phyloP scores from a whole-genome alignment of 148 eudicot species.

The Dysphania ambrosioides region DNA sequence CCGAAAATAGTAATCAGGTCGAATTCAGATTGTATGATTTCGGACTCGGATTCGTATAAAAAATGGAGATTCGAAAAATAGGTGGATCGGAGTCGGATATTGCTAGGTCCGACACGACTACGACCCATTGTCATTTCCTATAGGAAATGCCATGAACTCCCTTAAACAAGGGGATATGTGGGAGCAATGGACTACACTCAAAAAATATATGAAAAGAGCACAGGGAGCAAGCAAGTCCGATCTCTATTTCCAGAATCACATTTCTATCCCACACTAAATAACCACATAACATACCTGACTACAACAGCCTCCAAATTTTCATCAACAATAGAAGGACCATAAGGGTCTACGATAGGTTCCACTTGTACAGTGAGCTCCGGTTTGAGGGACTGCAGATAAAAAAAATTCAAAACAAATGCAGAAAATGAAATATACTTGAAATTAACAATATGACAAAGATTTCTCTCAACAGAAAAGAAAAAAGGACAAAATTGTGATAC shows the following conservation, averaged over 20 bases:
- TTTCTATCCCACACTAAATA: neutral
- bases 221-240: neutral
- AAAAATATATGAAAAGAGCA: neutral
- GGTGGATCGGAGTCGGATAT: too few relatives aligned
- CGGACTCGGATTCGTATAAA: too few relatives aligned
- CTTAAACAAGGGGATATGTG: neutral
- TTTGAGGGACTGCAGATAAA: conserved; percentile 59
- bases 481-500: neutral
- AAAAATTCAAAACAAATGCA: too few relatives aligned
- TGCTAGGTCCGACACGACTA: too few relatives aligned
- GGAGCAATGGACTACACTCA: neutral
- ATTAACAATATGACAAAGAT: neutral
- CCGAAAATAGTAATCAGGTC: too few relatives aligned
- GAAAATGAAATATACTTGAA: neutral
- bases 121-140: too few relatives aligned
- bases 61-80: too few relatives aligned
- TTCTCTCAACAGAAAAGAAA: too few relatives aligned
- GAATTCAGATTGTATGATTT: too few relatives aligned
- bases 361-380: conserved; percentile 69
- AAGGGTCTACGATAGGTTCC: conserved; percentile 79
- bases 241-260: neutral
- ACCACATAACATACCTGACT: conserved; percentile 60
- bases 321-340: conserved; percentile 82
- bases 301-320: conserved; percentile 86
- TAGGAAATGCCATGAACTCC: neutral